Conservation (phyloP, 768 basidiomycete genomes). For the Calocera cornea region DNA sequence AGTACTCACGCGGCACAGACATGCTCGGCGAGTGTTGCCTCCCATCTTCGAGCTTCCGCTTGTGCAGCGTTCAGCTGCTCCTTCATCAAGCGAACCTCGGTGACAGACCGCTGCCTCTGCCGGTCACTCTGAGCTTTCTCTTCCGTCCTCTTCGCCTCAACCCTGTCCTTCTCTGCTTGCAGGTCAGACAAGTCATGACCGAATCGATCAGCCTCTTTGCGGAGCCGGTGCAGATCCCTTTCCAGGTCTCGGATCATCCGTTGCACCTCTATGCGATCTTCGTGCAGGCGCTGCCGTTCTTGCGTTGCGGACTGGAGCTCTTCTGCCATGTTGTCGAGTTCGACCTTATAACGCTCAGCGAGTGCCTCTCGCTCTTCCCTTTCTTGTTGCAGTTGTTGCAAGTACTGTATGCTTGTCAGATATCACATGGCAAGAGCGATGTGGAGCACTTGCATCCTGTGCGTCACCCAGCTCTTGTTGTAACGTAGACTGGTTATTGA, state of each 20-base stretch:
- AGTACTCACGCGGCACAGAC: slow-evolving; percentile 50
- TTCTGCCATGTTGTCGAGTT: slow-evolving; percentile 44
- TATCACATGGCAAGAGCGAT: no score
- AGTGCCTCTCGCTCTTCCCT: slow-evolving; percentile 32
- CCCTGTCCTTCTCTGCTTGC: slow-evolving; percentile 46
- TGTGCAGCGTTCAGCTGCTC: slow-evolving; percentile 44
- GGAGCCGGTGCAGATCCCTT: slow-evolving; percentile 59
- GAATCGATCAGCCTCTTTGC: slow-evolving; percentile 61
- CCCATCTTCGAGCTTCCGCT: slow-evolving; percentile 34
- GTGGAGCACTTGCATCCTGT: slow-evolving; percentile 47
- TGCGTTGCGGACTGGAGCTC: slow-evolving; percentile 50
- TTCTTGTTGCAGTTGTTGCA: slow-evolving; percentile 48
- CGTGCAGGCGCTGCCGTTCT: slow-evolving; percentile 47
- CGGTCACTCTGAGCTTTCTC: slow-evolving; percentile 31
- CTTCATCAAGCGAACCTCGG: slow-evolving; percentile 49
- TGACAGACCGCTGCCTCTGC: slow-evolving; percentile 50
- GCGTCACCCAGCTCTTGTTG: slow-evolving; percentile 53
- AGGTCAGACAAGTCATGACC: slow-evolving; percentile 62
- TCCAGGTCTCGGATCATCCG: slow-evolving; percentile 55
- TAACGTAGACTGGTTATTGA: slow-evolving; percentile 55
- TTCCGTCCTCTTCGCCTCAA: slow-evolving; percentile 26
- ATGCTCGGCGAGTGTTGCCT: slow-evolving; percentile 40
- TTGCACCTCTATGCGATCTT: slow-evolving; percentile 53
- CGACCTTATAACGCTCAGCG: slow-evolving; percentile 30
- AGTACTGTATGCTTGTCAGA: no score